A percentile compares a stretch with the other conserved stretches of the same genome.
Evolutionary conservation across 2,329 filamentous ascomycete genomes (phyloP).

Genomic region (Ascochyta lentis): DNA sequence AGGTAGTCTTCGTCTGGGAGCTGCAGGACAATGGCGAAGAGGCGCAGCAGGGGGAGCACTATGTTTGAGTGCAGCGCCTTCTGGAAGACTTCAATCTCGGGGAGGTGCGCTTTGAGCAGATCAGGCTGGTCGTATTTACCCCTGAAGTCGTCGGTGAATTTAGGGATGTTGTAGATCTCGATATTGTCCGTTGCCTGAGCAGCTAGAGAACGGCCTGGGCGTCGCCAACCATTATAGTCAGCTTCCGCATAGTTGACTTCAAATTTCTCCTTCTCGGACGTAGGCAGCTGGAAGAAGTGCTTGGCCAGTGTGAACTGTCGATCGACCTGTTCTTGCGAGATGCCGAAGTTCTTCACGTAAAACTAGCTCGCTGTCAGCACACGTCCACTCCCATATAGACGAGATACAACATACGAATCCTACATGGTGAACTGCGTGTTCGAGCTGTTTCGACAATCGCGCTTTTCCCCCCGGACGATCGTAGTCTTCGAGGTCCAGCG

Average conservation of each 20-base stretch:
- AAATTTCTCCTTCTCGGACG: constrained; percentile 66
- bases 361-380: constrained; percentile 54
- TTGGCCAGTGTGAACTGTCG: constrained; percentile 67
- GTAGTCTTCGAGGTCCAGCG: constrained; percentile 63
- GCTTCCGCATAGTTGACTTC: constrained; percentile 53
- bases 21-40: constrained; percentile 68
- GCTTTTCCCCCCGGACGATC: constrained; percentile 63
- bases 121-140: constrained; percentile 48
- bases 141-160: constrained; percentile 66
- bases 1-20: constrained; percentile 66
- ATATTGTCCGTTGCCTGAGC: constrained; percentile 59
- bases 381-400: no score
- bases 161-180: constrained; percentile 67
- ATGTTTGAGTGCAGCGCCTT: constrained; percentile 60
- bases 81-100: constrained; percentile 64
- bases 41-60: constrained; percentile 62
- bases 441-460: constrained; percentile 60
- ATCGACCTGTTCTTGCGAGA: constrained; percentile 66
- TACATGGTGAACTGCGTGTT: constrained; percentile 59
- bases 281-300: constrained; percentile 63
- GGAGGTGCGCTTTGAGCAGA: constrained; percentile 50
- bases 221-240: constrained; percentile 60
- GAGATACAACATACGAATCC: constrained; percentile 46
- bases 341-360: constrained; percentile 66
- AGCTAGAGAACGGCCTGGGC: constrained; percentile 43